phyloP scores from a whole-genome alignment of 768 basidiomycete species.

The Mycena belliarum region DNA sequence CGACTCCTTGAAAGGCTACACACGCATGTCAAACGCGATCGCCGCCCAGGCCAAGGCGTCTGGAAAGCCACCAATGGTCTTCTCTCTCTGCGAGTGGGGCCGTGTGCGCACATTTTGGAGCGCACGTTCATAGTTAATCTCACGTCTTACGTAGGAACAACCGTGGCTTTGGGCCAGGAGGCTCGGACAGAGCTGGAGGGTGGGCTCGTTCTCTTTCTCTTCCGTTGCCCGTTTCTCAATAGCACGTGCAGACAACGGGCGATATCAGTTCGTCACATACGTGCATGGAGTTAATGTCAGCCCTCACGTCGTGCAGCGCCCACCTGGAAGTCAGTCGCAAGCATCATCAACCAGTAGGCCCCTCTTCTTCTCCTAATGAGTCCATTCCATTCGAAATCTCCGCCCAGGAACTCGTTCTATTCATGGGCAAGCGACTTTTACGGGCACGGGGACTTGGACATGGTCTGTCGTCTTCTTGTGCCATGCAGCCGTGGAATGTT shows the following conservation, averaged over 20 bases:
- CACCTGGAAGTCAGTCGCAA: constrained; percentile 50
- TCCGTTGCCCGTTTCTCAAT: background rate
- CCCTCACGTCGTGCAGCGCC: constrained; percentile 30
- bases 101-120: constrained; percentile 38
- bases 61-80: constrained; percentile 54
- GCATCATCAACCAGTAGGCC: constrained; percentile 55
- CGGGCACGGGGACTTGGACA: constrained; percentile 70
- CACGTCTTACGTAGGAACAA: constrained; percentile 41
- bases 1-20: constrained; percentile 43
- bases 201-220: constrained; percentile 28
- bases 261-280: constrained; percentile 43
- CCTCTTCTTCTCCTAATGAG: background rate
- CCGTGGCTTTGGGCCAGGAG: constrained; percentile 64
- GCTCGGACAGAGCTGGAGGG: constrained; percentile 69
- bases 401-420: constrained; percentile 60
- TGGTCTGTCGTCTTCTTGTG: constrained; percentile 35
- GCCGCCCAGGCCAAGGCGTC: constrained; percentile 44
- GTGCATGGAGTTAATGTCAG: background rate
- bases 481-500: background rate
- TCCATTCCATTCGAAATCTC: background rate
- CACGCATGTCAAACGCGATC: constrained; percentile 63
- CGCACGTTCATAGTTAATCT: constrained; percentile 1
- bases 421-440: constrained; percentile 67
- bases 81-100: constrained; percentile 72
- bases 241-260: constrained; percentile 42